These are phyloP conservation scores for Venturia asperata DNA, from an alignment of 2,329 filamentous ascomycete genomes.

Conservation along the genomic window DNA sequence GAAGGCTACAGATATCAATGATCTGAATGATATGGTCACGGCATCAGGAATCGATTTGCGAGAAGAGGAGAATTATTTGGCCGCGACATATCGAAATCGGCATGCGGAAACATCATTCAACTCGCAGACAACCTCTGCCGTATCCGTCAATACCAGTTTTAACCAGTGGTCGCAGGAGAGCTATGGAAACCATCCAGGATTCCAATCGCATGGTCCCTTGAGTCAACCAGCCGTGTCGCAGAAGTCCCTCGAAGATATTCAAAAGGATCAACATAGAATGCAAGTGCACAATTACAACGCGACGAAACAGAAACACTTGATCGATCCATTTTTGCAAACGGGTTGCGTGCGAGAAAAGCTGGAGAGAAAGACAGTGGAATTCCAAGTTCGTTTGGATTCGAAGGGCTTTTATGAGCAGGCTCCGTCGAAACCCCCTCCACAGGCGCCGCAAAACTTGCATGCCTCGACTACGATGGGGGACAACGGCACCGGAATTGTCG, in stretches of 20 bases:
- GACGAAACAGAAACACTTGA: slow-evolving; percentile 60
- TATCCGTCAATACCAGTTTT: slow-evolving; percentile 3
- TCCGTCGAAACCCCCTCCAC: slow-evolving; percentile 23
- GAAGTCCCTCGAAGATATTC: slow-evolving; percentile 57
- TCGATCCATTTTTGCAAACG: slow-evolving; percentile 64
- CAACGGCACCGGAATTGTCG: slow-evolving; percentile 55
- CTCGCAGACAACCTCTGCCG: slow-evolving; percentile 3
- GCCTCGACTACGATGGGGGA: slow-evolving; percentile 47
- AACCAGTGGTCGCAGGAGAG: slow-evolving; percentile 23
- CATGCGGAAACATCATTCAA: slow-evolving; percentile 24
- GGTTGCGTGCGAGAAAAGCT: slow-evolving; percentile 49
- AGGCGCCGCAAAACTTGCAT: slow-evolving; percentile 47
- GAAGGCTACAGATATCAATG: slow-evolving; percentile 55
- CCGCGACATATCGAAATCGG: slow-evolving; percentile 54
- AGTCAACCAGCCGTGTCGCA: slow-evolving; percentile 56
- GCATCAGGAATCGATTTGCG: slow-evolving; percentile 81
- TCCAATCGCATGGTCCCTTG: slow-evolving; percentile 24
- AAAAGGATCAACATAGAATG: slow-evolving; percentile 58
- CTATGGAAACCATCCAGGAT: slow-evolving; percentile 20
- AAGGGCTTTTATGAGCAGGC: slow-evolving; percentile 44
- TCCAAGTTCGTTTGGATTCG: slow-evolving; percentile 52
- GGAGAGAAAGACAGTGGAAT: slow-evolving; percentile 51
- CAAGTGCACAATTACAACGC: slow-evolving; percentile 57
- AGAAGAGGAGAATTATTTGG: slow-evolving; percentile 77
- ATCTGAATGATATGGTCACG: slow-evolving; percentile 74